phyloP scores from a whole-genome alignment of 2,329 filamentous ascomycete species.

The Pezicula rhizophila region DNA sequence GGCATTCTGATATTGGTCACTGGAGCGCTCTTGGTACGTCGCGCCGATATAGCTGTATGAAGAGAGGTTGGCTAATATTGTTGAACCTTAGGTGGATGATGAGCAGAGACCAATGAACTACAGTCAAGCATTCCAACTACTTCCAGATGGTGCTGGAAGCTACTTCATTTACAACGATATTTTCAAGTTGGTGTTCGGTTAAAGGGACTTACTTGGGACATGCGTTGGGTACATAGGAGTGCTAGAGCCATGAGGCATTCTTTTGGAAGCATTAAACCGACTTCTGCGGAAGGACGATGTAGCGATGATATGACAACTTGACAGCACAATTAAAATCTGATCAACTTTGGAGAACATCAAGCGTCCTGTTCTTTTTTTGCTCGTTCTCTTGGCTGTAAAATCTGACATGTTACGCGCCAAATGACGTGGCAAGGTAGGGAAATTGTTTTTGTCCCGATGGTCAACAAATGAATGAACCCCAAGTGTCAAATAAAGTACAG shows the following conservation, averaged over 20 bases:
- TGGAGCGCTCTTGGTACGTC: slow-evolving; percentile 71
- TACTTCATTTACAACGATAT: slow-evolving; percentile 93
- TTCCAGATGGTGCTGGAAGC: slow-evolving; percentile 57
- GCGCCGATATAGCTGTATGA: background rate
- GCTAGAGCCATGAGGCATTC: slow-evolving; percentile 1
- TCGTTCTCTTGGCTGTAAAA: background rate
- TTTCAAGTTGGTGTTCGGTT: slow-evolving; percentile 80
- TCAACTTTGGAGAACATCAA: background rate
- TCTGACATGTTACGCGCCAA: slow-evolving; percentile 1
- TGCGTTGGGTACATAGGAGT: slow-evolving; percentile 15
- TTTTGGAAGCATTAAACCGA: slow-evolving; percentile 19
- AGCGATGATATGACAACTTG: slow-evolving; percentile 8
- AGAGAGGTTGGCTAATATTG: slow-evolving; percentile 1
- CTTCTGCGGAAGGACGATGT: slow-evolving; percentile 8
- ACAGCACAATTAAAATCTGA: background rate
- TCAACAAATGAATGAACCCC: background rate
- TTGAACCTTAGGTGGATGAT: slow-evolving; percentile 66
- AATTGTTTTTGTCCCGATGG: background rate
- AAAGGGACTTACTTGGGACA: slow-evolving; percentile 13
- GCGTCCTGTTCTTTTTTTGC: background rate
- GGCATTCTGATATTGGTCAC: slow-evolving; percentile 84
- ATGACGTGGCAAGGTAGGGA: background rate
- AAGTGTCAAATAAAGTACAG: background rate
- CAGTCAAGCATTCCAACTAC: slow-evolving; percentile 81
- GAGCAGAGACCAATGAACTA: slow-evolving; percentile 85